These are phyloP conservation scores for Stemphylium vesicarium DNA, from an alignment of 2,329 filamentous ascomycete species.

Conservation along the genomic window DNA sequence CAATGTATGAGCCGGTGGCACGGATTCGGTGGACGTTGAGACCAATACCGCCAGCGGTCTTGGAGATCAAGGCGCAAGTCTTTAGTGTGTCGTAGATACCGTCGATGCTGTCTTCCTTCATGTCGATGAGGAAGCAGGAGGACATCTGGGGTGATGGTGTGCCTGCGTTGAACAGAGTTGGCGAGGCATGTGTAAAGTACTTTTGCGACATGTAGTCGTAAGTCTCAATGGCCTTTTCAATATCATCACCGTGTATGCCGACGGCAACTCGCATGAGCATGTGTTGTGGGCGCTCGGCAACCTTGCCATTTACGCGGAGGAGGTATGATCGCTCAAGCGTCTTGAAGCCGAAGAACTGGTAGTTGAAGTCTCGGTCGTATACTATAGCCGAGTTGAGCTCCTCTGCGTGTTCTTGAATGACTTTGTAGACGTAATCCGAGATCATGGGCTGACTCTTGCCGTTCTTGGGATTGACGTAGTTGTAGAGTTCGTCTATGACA, in stretches of 20 bases:
- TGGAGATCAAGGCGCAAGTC: slow-evolving; percentile 99
- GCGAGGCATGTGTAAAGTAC: slow-evolving; percentile 97
- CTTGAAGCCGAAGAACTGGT: slow-evolving; percentile 99
- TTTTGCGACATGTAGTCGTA: slow-evolving; percentile 99
- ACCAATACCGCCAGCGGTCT: slow-evolving; percentile 98
- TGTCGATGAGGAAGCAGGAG: slow-evolving; percentile 98
- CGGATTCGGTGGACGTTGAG: slow-evolving; percentile 96
- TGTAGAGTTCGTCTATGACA: slow-evolving; percentile 89
- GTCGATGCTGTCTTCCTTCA: slow-evolving; percentile 99
- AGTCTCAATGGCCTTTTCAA: slow-evolving; percentile 94
- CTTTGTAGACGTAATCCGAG: slow-evolving; percentile 86
- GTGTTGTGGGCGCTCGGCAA: slow-evolving; percentile 96
- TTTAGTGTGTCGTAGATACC: slow-evolving; percentile 99
- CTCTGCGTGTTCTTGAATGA: slow-evolving; percentile 92
- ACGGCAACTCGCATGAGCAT: slow-evolving; percentile 99
- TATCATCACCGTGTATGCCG: slow-evolving; percentile 92
- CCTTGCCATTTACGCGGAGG: slow-evolving; percentile 91
- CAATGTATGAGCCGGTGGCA: slow-evolving; percentile 96
- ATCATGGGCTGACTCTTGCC: slow-evolving; percentile 88
- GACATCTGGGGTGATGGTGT: slow-evolving; percentile 94
- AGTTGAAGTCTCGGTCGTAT: slow-evolving; percentile 99
- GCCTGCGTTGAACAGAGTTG: slow-evolving; percentile 96
- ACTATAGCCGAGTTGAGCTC: slow-evolving; percentile 99
- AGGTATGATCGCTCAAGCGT: slow-evolving; percentile 97
- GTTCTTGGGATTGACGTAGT: slow-evolving; percentile 97